These are phyloP conservation scores for Talaromyces sp. DNA, from an alignment of 2,329 filamentous ascomycete genomes.

Conservation along the genomic window DNA sequence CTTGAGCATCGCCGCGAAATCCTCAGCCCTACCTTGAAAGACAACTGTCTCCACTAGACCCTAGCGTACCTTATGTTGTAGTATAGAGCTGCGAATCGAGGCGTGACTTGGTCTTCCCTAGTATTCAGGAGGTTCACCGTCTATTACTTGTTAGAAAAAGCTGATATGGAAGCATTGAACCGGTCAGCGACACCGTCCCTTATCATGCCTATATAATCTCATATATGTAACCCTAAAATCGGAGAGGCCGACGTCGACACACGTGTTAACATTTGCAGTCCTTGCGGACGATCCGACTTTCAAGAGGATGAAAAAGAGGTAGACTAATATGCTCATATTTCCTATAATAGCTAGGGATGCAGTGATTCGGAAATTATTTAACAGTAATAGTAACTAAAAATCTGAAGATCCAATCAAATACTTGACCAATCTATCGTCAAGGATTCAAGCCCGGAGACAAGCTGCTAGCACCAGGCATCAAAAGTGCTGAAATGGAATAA, in stretches of 20 bases:
- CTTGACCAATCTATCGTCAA: no score
- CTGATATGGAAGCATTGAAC: neutral
- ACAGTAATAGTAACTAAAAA: no score
- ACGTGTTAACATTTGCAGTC: no score
- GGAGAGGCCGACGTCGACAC: neutral
- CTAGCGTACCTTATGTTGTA: no score
- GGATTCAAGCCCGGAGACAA: no score
- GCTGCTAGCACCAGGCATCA: no score
- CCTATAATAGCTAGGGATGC: neutral
- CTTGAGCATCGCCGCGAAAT: neutral
- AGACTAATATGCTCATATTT: neutral
- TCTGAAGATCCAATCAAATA: no score
- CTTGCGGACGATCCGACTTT: neutral
- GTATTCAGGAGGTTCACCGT: neutral
- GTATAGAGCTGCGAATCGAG: neutral
- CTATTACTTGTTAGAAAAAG: neutral
- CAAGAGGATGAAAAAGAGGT: neutral
- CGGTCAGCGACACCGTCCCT: neutral
- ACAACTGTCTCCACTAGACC: constrained; percentile 31
- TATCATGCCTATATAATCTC: neutral
- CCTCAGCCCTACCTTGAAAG: constrained; percentile 24
- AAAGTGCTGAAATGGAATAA: no score
- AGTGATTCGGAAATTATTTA: no score
- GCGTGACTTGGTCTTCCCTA: neutral
- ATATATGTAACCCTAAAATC: neutral